These are phyloP conservation scores for Jaltomata sinuosa DNA, from an alignment of 257 asterid species.

Conservation along the genomic window DNA sequence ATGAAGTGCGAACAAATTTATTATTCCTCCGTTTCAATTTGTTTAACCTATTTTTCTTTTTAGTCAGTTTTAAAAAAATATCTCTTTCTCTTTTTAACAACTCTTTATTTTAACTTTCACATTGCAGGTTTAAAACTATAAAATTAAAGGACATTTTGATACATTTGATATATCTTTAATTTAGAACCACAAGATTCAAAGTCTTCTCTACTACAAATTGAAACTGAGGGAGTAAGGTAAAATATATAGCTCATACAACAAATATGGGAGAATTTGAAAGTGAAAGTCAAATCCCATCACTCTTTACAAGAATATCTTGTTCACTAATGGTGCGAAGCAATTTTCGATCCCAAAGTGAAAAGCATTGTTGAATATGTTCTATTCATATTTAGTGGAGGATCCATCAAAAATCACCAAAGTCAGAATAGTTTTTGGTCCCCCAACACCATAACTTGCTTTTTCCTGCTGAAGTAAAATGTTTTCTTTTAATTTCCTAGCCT, in stretches of 20 bases:
- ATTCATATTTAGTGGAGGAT: conserved; percentile 33
- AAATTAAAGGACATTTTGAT: too few relatives aligned
- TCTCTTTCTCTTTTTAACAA: too few relatives aligned
- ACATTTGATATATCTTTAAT: too few relatives aligned
- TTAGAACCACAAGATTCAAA: too few relatives aligned
- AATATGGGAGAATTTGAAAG: background rate
- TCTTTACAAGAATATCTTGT: conserved; percentile 28
- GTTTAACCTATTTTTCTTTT: too few relatives aligned
- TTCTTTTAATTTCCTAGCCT: background rate
- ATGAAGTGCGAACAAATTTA: too few relatives aligned
- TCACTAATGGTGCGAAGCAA: conserved; percentile 38
- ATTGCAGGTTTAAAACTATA: too few relatives aligned
- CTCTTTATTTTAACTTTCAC: too few relatives aligned
- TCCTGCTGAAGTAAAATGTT: conserved; percentile 5
- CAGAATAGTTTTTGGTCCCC: conserved; percentile 40
- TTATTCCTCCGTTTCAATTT: too few relatives aligned
- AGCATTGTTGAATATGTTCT: conserved; percentile 53
- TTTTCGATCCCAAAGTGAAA: conserved; percentile 50
- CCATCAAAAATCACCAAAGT: conserved; percentile 22
- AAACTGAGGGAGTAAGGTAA: too few relatives aligned
- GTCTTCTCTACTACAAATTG: too few relatives aligned
- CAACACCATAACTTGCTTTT: conserved; percentile 15
- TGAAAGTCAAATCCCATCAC: conserved; percentile 43
- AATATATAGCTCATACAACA: background rate
- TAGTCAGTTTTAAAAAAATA: too few relatives aligned